These are phyloP conservation scores for Ceratobasidium sp. DNA, from an alignment of 1,284 basidiomycete genomes.

Conservation along the genomic window DNA sequence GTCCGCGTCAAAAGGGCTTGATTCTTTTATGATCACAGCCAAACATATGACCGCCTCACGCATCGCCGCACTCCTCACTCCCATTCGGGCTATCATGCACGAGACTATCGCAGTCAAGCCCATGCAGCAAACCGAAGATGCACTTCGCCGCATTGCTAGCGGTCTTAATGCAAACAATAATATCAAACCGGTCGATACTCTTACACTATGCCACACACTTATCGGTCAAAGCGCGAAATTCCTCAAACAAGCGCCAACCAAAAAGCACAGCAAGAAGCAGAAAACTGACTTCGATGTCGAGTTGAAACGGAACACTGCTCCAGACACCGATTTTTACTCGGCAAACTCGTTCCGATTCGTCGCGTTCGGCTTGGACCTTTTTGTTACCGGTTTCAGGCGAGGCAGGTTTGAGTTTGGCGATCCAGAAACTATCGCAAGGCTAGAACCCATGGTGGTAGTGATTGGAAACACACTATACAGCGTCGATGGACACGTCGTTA, in stretches of 20 bases:
- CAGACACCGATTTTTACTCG: slow-evolving; percentile 77
- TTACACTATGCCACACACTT: slow-evolving; percentile 89
- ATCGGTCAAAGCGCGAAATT: slow-evolving; percentile 92
- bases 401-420: slow-evolving; percentile 90
- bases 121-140: slow-evolving; percentile 91
- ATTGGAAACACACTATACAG: slow-evolving; percentile 96
- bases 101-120: slow-evolving; percentile 85
- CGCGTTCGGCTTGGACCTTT: slow-evolving; percentile 91
- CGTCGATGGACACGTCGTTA: slow-evolving; percentile 81
- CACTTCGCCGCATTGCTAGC: slow-evolving; percentile 82
- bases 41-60: slow-evolving; percentile 80
- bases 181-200: slow-evolving; percentile 77
- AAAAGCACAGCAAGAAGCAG: slow-evolving; percentile 57
- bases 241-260: slow-evolving; percentile 68
- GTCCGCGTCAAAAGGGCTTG: slow-evolving; percentile 82
- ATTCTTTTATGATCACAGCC: slow-evolving; percentile 86
- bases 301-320: slow-evolving; percentile 73
- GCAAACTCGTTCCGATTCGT: slow-evolving; percentile 93
- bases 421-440: slow-evolving; percentile 74
- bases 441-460: slow-evolving; percentile 88
- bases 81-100: slow-evolving; percentile 87
- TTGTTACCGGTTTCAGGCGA: slow-evolving; percentile 88
- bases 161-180: slow-evolving; percentile 89
- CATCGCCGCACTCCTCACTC: slow-evolving; percentile 82
- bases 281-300: slow-evolving; percentile 81